phyloP scores from a whole-genome alignment of 108 stramenopile genomes.

The Skeletonema potamos region DNA sequence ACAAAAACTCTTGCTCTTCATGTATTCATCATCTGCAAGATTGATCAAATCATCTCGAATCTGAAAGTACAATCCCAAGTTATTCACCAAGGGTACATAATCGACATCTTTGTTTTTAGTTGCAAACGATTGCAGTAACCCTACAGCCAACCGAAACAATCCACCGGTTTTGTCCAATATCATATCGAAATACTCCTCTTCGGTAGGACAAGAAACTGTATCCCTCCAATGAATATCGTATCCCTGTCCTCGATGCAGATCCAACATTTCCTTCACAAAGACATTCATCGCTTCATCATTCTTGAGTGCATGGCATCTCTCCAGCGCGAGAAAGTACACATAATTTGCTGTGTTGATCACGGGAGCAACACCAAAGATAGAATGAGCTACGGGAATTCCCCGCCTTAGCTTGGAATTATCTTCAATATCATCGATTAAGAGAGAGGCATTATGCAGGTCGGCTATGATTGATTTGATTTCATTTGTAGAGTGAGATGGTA shows the following conservation, averaged over 20 bases:
- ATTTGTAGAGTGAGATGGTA: slow-evolving; percentile 45
- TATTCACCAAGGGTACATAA: slow-evolving; percentile 81
- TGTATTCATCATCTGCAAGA: slow-evolving; percentile 89
- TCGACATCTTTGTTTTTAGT: slow-evolving; percentile 51
- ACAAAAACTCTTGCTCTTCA: slow-evolving; percentile 94
- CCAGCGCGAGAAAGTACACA: slow-evolving; percentile 93
- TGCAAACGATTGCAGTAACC: slow-evolving; percentile 90
- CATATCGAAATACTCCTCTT: slow-evolving; percentile 34
- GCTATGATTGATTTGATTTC: slow-evolving; percentile 72
- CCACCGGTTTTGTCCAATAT: slow-evolving; percentile 93
- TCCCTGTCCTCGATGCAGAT: slow-evolving; percentile 94
- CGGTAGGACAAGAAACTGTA: slow-evolving; percentile 78
- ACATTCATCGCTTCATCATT: slow-evolving; percentile 70
- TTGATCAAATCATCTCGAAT: slow-evolving; percentile 96
- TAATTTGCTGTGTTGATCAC: slow-evolving; percentile 97
- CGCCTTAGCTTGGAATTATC: slow-evolving; percentile 91
- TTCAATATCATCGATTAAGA: slow-evolving; percentile 97
- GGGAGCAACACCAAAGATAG: slow-evolving; percentile 88
- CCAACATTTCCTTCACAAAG: slow-evolving; percentile 70
- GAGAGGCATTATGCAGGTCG: slow-evolving; percentile 90
- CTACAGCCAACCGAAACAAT: slow-evolving; percentile 94
- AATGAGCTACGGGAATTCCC: slow-evolving; percentile 92
- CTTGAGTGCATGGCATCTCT: slow-evolving; percentile 67
- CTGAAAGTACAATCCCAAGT: slow-evolving; percentile 94
- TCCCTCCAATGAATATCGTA: slow-evolving; percentile 89